Base-by-base conservation (phyloP, 2,329 filamentous ascomycete species). In the Cordyceps cateniannulata region DNA sequence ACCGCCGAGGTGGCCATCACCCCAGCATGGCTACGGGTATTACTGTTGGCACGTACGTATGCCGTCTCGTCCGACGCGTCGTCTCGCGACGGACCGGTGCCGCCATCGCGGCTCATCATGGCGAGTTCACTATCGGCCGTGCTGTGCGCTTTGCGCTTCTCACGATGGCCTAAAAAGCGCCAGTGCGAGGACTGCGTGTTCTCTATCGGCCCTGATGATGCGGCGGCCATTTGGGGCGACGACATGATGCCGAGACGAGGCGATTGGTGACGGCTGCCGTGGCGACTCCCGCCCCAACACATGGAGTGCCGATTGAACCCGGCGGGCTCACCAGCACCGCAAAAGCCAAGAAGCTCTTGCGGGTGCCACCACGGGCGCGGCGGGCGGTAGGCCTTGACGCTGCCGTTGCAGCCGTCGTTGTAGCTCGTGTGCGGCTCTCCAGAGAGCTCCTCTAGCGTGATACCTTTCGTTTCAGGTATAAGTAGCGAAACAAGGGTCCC, bases 391-490 rank as follows among this genome's bases (percentile, higher is more conserved):
- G 29, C 57, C n/a, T 59, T 59, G 32, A 45, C 77, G 64, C 79
- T 82, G 24, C 79, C 79, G 66, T 81, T 81, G 51, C 77, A 77
- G 32, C 79, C 79, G 5, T 77, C 72, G 59, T 82, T 80, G 66
- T 82, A 81, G 32, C 77, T 86, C 22, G 85, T 86, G 2, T 84
- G 81, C 3, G 83, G 77, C 71, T 91, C 88, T 10, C 86, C 87
- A 1, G 86, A 81, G 18, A 91, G 75, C 64, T 87, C 82, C 69
- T 91, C 90, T 47, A 95, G 77, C 0, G 89, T 91, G 71, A 85
- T 80, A 1, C 87, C 81, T 76, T 88, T 91, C 0, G 87, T 92
- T 75, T 92, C 90, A 0, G 89, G 89, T 24, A 93, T 85, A n/a
- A 93, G 75, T 3, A 92, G 76, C 1, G 86, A 86, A 3, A 85